Base-by-base conservation (phyloP, 2,329 filamentous ascomycete genomes). In the Trichoderma atroviride region DNA sequence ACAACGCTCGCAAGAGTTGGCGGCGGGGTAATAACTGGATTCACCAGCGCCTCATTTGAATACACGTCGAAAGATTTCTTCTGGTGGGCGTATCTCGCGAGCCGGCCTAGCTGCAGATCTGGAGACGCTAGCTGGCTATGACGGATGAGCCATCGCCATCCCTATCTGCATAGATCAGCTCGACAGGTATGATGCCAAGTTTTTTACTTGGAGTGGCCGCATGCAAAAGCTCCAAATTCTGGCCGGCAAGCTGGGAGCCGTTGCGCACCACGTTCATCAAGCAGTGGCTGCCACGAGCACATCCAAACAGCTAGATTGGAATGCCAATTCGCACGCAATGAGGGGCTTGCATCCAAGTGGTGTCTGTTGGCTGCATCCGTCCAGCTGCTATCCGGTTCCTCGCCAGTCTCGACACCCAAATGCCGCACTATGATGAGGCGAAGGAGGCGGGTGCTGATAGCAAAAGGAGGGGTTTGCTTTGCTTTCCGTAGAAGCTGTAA, bases 1-100 rank as follows among this genome's bases (percentile, higher is more conserved):
- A 37, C 58, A 56, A 62, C 63, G 58, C 58, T 69, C 58, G 63
- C 55, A 67, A 59, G 47, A 69, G 47, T 31, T 61, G 27, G 58
- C 59, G 59, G 66, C 66, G 66, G 66, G 66, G 66, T 69, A 69
- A 59, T 40, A 29, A 50, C 52, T 33, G 37, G 29, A 22, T 29
- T 50, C 27, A n/a, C 43, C 43, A 59, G 31, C 33, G 50, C 50
- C 50, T 56, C 61, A 16, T 31, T 64, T 10, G 47, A 37, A 63
- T 14, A 29, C 9, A 50, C 24, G 52, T 27, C 52, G 24, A 37
- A 40, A 64, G 13, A 24, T 22, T 43, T 22, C 50, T 31, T 53
- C 14, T 16, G 60, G 53, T 63, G 59, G 43, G 40, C 33, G 40
- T 40, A 59, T 69, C 60, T 69, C 22, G 40, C 52, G 24, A 59